Evolutionary conservation across 1,139 yeast genomes (phyloP).

Genomic region (Pichia norvegensis): DNA sequence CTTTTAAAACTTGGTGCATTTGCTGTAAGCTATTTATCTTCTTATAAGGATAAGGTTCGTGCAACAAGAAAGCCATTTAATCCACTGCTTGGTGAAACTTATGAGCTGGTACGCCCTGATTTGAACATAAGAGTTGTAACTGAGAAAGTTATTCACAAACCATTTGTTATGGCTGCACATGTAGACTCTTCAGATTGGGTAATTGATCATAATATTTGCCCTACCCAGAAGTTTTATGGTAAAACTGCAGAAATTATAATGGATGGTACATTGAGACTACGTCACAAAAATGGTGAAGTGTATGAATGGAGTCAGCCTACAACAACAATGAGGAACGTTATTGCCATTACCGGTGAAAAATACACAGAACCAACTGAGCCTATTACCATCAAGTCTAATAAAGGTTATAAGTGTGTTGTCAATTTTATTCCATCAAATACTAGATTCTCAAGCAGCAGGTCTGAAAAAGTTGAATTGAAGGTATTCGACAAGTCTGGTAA

Average conservation of each 20-base stretch:
- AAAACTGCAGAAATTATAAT: conserved; percentile 79
- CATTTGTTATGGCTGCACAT: conserved; percentile 73
- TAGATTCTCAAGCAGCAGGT: conserved; percentile 83
- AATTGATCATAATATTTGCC: conserved; percentile 65
- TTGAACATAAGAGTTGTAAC: conserved; percentile 69
- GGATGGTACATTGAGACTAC: conserved; percentile 57
- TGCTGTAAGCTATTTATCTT: conserved; percentile 68
- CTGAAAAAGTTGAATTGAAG: conserved; percentile 64
- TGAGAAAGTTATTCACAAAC: conserved; percentile 95
- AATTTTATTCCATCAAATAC: conserved; percentile 67
- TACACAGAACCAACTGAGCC: conserved; percentile 82
- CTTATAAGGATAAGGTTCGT: conserved; percentile 66
- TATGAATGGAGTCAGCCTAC: conserved; percentile 80
- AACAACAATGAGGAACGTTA: conserved; percentile 71
- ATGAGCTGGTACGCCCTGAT: conserved; percentile 84
- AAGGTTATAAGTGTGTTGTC: conserved; percentile 60
- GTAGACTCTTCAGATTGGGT: conserved; percentile 73
- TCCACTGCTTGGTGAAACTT: conserved; percentile 91
- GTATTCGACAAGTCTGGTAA: conserved; percentile 35
- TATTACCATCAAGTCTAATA: conserved; percentile 58
- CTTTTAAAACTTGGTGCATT: conserved; percentile 70
- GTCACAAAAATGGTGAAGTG: conserved; percentile 55
- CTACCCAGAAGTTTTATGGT: conserved; percentile 92
- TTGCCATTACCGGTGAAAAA: conserved; percentile 75
- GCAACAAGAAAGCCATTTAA: conserved; percentile 84